Percentiles rank a stretch among this genome's conserved stretches.
phyloP scores from a whole-genome alignment of 2,329 filamentous ascomycete species.

The Fusarium succisae region DNA sequence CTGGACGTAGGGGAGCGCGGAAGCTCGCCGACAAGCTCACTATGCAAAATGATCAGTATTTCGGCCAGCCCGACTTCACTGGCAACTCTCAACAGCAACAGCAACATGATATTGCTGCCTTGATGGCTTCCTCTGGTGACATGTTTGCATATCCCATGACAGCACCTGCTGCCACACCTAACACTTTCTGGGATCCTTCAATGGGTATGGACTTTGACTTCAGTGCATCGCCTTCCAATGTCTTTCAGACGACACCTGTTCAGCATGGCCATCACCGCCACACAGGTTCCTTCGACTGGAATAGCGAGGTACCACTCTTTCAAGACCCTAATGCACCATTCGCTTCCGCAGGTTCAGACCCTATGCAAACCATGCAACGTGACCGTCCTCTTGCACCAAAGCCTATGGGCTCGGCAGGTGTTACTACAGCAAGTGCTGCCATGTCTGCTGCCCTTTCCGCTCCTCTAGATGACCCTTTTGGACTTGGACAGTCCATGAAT shows the following conservation, averaged over 20 bases:
- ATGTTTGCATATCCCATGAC: slow-evolving; percentile 70
- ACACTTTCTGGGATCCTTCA: slow-evolving; percentile 68
- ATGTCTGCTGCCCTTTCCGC: slow-evolving; percentile 55
- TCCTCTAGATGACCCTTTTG: slow-evolving; percentile 62
- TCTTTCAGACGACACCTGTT: slow-evolving; percentile 51
- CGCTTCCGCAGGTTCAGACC: slow-evolving; percentile 48
- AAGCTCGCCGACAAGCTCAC: slow-evolving; percentile 64
- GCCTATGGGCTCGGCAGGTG: slow-evolving; percentile 49
- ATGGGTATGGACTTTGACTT: slow-evolving; percentile 72
- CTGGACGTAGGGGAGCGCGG: slow-evolving; percentile 63
- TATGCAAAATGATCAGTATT: slow-evolving; percentile 68
- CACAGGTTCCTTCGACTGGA: slow-evolving; percentile 67
- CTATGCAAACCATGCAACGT: slow-evolving; percentile 50
- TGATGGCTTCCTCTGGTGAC: slow-evolving; percentile 60
- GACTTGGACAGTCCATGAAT: slow-evolving; percentile 55
- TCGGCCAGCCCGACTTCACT: slow-evolving; percentile 61
- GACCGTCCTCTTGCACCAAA: slow-evolving; percentile 63
- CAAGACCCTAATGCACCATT: slow-evolving; percentile 55
- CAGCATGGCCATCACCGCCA: slow-evolving; percentile 55
- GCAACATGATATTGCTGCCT: slow-evolving; percentile 58
- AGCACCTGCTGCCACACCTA: slow-evolving; percentile 60
- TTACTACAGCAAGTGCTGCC: slow-evolving; percentile 40
- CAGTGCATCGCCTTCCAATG: slow-evolving; percentile 52
- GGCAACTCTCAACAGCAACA: slow-evolving; percentile 54
- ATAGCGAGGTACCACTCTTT: slow-evolving; percentile 63